Evolutionary conservation across 331 rosid genomes (phyloP).

Genomic region (Stylosanthes scabra): DNA sequence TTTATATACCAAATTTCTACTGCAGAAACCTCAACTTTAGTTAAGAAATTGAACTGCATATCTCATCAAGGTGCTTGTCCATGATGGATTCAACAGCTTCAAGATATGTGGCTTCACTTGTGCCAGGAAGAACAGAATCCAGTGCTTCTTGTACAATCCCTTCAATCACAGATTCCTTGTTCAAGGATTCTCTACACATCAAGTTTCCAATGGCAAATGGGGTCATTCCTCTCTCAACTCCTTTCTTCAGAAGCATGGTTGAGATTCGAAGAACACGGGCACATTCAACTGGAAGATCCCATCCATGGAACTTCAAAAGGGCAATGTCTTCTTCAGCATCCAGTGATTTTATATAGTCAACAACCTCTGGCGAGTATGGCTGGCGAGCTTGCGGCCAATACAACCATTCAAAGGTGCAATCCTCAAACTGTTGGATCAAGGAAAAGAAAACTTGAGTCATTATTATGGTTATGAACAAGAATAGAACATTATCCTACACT

Average conservation of each 20-base stretch:
- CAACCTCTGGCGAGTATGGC: slow-evolving; percentile 66
- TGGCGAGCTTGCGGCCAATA: slow-evolving; percentile 96
- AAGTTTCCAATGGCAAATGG: slow-evolving; percentile 82
- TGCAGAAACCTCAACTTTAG: slow-evolving; percentile 33
- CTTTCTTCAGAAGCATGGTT: slow-evolving; percentile 95
- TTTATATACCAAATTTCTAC: slow-evolving; percentile 32
- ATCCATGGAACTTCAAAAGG: slow-evolving; percentile 84
- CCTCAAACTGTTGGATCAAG: slow-evolving; percentile 74
- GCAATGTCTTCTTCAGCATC: slow-evolving; percentile 90
- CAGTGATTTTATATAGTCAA: slow-evolving; percentile 76
- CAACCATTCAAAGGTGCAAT: slow-evolving; percentile 97
- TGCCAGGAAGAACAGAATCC: slow-evolving; percentile 75
- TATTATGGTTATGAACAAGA: slow-evolving; percentile 21
- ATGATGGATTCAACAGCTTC: slow-evolving; percentile 75
- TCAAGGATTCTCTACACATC: slow-evolving; percentile 79
- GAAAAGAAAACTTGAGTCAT: slow-evolving; percentile 6
- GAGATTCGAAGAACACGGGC: slow-evolving; percentile 82
- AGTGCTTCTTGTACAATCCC: slow-evolving; percentile 74
- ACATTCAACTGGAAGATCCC: slow-evolving; percentile 76
- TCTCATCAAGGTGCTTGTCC: slow-evolving; percentile 66
- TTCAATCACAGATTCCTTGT: slow-evolving; percentile 77
- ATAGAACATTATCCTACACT: background rate
- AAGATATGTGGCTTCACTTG: slow-evolving; percentile 79
- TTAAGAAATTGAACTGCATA: slow-evolving; percentile 40
- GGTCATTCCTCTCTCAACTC: slow-evolving; percentile 77